Evolutionary conservation across 805 yeast genomes (phyloP).

Genomic region (Suhomyces prunicola): DNA sequence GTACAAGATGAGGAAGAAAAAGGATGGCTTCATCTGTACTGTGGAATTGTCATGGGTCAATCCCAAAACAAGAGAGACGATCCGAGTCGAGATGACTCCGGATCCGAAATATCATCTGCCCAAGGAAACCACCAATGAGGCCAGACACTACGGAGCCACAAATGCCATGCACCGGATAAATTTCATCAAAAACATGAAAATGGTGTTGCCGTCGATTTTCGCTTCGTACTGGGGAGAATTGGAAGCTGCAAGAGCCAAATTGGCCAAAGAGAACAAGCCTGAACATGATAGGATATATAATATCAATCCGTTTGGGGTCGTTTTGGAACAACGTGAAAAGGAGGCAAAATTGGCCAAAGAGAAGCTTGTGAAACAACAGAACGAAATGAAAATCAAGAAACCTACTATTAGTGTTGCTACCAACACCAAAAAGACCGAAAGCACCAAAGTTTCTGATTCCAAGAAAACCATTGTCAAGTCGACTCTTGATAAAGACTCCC

Average conservation of each 20-base stretch:
- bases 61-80: slow-evolving; percentile 72
- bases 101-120: slow-evolving; percentile 51
- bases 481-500: not conserved
- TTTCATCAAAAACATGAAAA: slow-evolving; percentile 75
- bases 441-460: slow-evolving; percentile 6
- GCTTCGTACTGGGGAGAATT: slow-evolving; percentile 73
- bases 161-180: slow-evolving; percentile 78
- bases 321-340: slow-evolving; percentile 53
- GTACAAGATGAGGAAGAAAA: slow-evolving; percentile 58
- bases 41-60: slow-evolving; percentile 68
- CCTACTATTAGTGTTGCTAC: slow-evolving; percentile 42
- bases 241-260: slow-evolving; percentile 54
- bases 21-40: slow-evolving; percentile 59
- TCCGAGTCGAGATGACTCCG: slow-evolving; percentile 55
- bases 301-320: slow-evolving; percentile 72
- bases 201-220: slow-evolving; percentile 84
- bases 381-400: slow-evolving; percentile 49
- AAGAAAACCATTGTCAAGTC: slow-evolving; percentile 11
- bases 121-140: slow-evolving; percentile 82
- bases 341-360: slow-evolving; percentile 46
- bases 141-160: slow-evolving; percentile 88
- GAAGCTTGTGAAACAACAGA: slow-evolving; percentile 41
- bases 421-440: not conserved
- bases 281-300: slow-evolving; percentile 55
- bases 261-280: slow-evolving; percentile 44